Base-by-base conservation (phyloP, 495 filamentous ascomycete genomes). In the Jackrogersella minutella region DNA sequence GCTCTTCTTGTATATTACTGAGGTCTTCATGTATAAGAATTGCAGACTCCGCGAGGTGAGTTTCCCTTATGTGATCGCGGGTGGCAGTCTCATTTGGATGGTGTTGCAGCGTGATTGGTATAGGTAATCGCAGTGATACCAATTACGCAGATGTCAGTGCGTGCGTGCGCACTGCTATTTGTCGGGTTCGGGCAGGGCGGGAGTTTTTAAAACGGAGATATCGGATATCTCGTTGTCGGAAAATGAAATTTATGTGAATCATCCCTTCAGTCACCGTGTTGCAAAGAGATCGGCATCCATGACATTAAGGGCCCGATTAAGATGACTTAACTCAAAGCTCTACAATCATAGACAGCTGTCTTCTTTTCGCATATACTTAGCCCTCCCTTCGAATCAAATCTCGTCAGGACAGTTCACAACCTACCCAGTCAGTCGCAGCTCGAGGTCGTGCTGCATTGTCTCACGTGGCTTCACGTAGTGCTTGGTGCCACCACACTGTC, bases 51-150 rank as follows among this genome's bases (percentile, higher is more conserved):
- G 39, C 30, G 74, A 78, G 43, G 64, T 60, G 2, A 10, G 30
- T 13, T 59, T 65, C 16, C 56, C 76, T 1, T 70, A 70, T 31
- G 8, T 70, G 13, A 62, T 62, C 16, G 49, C 63, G 33, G 70
- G 64, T 28, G 17, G 28, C 1, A 58, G 52, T 36, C 22, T 76
- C 13, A 4, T 64, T 37, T 77, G 74, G 74, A 77, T 77, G 76
- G n/a, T 70, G 33, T 22, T 47, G 31, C 57, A 73, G 43, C 68
- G 70, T 24, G 65, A 67, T 36, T 77, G 70, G 66, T 75, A 77
- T 21, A n/a, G n/a, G n/a, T n/a, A 73, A 46, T 63, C 60, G 60
- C 41, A 51, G 51, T 56, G 52, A 54, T 31, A 40, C 43, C n/a
- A 21, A 21, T 1, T 26, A 13, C 30, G 37, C 50, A 36, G 19